Percentiles rank a stretch among this genome's conserved stretches.
Evolutionary conservation across 2,329 filamentous ascomycete genomes (phyloP).

Genomic region (Pseudocercospora cruenta): DNA sequence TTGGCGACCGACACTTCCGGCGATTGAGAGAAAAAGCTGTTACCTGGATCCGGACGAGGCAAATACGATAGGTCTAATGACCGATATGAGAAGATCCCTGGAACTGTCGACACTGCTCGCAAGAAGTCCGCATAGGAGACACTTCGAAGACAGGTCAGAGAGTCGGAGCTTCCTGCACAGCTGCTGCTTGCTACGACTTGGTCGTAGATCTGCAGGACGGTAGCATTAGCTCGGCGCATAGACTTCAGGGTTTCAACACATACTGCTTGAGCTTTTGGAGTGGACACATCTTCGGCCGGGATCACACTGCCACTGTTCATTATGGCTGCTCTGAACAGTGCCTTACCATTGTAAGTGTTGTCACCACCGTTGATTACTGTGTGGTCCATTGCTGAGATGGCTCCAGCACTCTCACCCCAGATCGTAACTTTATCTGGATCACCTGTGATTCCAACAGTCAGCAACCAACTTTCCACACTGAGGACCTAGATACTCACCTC

Average conservation of each 20-base stretch:
- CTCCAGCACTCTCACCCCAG: slow-evolving; percentile 45
- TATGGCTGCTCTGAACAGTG: slow-evolving; percentile 72
- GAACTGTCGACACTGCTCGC: slow-evolving; percentile 70
- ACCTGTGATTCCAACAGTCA: not conserved
- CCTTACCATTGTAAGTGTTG: slow-evolving; percentile 38
- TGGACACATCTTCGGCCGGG: not conserved
- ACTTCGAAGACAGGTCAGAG: slow-evolving; percentile 15
- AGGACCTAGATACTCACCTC: no score
- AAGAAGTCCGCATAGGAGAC: slow-evolving; percentile 47
- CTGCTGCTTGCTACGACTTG: not conserved
- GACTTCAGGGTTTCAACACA: not conserved
- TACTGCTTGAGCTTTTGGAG: slow-evolving; percentile 29
- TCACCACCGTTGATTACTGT: slow-evolving; percentile 74
- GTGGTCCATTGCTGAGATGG: slow-evolving; percentile 73
- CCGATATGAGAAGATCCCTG: slow-evolving; percentile 67
- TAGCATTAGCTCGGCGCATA: not conserved
- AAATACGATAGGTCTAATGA: slow-evolving; percentile 73
- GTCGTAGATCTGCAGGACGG: slow-evolving; percentile 11
- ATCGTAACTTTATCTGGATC: slow-evolving; percentile 30
- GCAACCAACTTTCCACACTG: no score
- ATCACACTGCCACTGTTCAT: slow-evolving; percentile 69
- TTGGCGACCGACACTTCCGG: slow-evolving; percentile 60
- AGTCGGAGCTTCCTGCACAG: not conserved
- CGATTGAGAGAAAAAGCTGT: slow-evolving; percentile 62
- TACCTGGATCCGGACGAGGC: slow-evolving; percentile 66